Evolutionary conservation across 805 yeast genomes (phyloP).

Genomic region (Pichia ethanolica): DNA sequence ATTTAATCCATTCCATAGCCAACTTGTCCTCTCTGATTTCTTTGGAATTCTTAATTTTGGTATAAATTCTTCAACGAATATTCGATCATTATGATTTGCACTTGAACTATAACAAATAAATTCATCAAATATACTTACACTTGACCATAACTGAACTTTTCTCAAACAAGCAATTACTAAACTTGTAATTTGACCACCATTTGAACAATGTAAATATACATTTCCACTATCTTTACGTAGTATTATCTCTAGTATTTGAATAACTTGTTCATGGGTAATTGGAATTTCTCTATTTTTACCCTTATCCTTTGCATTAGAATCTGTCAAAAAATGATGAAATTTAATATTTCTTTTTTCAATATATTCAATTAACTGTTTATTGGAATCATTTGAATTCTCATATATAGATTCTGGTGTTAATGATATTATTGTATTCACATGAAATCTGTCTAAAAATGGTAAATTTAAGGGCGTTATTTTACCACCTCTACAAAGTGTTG

Average conservation of each 20-base stretch:
- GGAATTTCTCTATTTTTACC: conserved; percentile 83
- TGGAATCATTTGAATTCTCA: conserved; percentile 26
- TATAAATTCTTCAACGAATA: conserved; percentile 72
- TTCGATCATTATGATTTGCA: conserved; percentile 74
- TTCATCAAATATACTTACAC: conserved; percentile 81
- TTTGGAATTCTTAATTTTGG: conserved; percentile 53
- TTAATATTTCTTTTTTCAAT: conserved; percentile 48
- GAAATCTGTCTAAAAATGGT: conserved; percentile 57
- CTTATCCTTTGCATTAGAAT: conserved; percentile 54
- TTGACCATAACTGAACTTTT: conserved; percentile 79
- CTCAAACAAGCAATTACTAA: conserved; percentile 81
- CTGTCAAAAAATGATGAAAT: conserved; percentile 61
- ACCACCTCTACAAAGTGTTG: conserved; percentile 72
- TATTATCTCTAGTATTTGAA: conserved; percentile 52
- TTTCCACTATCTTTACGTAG: conserved; percentile 58
- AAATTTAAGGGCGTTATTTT: conserved; percentile 74
- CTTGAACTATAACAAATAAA: conserved; percentile 69
- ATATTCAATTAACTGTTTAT: conserved; percentile 43
- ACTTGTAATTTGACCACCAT: conserved; percentile 84
- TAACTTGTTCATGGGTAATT: conserved; percentile 55
- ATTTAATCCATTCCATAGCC: conserved; percentile 65
- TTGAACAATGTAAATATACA: conserved; percentile 75
- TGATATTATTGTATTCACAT: conserved; percentile 66
- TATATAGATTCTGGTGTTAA: conserved; percentile 72
- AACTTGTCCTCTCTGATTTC: conserved; percentile 37